A percentile compares a stretch with the other conserved stretches of the same genome.
Evolutionary conservation across 164 flowering plant genomes (phyloP).

Genomic region (Dillenia turbinata): DNA sequence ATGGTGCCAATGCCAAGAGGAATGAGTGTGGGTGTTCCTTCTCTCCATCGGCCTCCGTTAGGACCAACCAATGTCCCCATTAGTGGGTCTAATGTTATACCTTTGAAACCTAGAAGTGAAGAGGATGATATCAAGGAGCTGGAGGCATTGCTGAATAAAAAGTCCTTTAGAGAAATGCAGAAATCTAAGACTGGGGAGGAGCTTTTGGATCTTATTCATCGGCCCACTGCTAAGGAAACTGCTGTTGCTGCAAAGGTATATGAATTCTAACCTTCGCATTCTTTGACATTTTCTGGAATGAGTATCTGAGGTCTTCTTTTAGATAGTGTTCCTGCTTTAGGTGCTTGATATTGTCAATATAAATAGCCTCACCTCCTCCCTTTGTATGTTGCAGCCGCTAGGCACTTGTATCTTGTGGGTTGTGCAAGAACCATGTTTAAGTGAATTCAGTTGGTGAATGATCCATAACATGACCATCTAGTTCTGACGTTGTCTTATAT

Average conservation of each 20-base stretch:
- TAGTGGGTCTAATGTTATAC: constrained; percentile 22
- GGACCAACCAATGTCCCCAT: constrained; percentile 27
- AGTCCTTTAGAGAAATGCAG: constrained; percentile 81
- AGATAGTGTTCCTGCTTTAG: no score
- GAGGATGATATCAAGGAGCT: constrained; percentile 95
- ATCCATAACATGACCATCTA: no score
- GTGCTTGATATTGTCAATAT: no score
- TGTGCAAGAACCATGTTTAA: no score
- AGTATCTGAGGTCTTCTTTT: neutral
- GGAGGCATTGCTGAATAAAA: constrained; percentile 83
- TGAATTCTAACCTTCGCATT: neutral
- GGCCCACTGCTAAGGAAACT: constrained; percentile 94
- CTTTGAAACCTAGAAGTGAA: constrained; percentile 53
- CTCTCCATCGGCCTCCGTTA: constrained; percentile 50
- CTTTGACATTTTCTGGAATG: no score
- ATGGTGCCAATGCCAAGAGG: constrained; percentile 65
- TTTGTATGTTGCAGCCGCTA: no score
- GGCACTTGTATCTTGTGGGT: no score
- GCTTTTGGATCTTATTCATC: constrained; percentile 84
- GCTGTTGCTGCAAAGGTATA: constrained; percentile 89
- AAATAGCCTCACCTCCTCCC: no score
- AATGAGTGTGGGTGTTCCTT: constrained; percentile 48
- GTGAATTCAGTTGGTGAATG: no score
- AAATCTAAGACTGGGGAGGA: constrained; percentile 95
- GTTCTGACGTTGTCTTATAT: no score